phyloP scores from a whole-genome alignment of 2,329 filamentous ascomycete genomes.

The Trichoderma sp. region DNA sequence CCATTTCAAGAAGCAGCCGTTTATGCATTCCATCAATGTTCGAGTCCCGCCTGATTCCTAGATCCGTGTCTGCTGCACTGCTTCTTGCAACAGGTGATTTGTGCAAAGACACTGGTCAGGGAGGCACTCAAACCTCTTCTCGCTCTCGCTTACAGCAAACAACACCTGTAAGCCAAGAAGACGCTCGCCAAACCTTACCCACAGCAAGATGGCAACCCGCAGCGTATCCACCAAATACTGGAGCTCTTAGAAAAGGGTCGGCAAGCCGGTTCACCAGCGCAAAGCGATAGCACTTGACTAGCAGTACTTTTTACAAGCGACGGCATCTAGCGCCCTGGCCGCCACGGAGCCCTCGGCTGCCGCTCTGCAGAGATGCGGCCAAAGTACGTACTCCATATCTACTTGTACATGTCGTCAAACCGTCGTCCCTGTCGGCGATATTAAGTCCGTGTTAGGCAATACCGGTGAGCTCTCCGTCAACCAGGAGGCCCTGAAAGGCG shows the following conservation, averaged over 20 bases:
- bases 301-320: not conserved
- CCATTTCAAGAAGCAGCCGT: not conserved
- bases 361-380: not conserved
- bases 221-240: not conserved
- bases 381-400: not conserved
- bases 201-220: not conserved
- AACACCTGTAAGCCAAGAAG: not conserved
- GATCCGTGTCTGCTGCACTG: not conserved
- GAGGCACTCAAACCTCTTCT: not conserved
- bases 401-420: not conserved
- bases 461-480: not conserved
- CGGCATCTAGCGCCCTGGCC: not conserved
- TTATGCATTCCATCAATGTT: not conserved
- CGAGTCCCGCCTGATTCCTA: not conserved
- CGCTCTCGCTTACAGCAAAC: not conserved
- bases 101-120: not conserved
- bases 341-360: conserved; percentile 20
- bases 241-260: not conserved
- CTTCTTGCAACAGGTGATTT: not conserved
- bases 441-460: conserved; percentile 4
- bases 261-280: not conserved
- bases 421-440: conserved; percentile 2
- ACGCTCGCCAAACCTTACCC: not conserved
- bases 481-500: conserved; percentile 1
- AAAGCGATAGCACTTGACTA: not conserved